Base-by-base conservation (phyloP, 768 basidiomycete genomes). In the Myochromella boudieri region DNA sequence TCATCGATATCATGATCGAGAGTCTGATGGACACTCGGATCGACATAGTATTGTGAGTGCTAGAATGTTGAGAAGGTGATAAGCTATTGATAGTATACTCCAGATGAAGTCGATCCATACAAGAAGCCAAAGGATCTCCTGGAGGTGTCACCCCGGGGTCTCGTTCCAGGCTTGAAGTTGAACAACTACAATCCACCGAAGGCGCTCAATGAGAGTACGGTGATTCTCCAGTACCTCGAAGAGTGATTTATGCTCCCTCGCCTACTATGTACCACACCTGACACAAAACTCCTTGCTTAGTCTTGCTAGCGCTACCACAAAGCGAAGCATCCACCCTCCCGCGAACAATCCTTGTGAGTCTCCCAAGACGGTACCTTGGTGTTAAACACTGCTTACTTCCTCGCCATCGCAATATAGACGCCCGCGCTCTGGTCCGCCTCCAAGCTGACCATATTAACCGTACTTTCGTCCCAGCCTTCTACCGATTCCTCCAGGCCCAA, bases 41-140 rank as follows among this genome's bases (percentile, higher is more conserved):
- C n/a, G n/a, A n/a, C n/a, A n/a, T n/a, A n/a, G n/a, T n/a, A n/a
- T n/a, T n/a, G n/a, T n/a, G n/a, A n/a, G n/a, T n/a, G n/a, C n/a
- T n/a, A n/a, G n/a, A n/a, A n/a, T n/a, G n/a, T n/a, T n/a, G n/a
- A n/a, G n/a, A n/a, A n/a, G n/a, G n/a, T n/a, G n/a, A n/a, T n/a
- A n/a, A n/a, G n/a, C n/a, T n/a, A n/a, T n/a, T n/a, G n/a, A n/a
- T n/a, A n/a, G n/a, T n/a, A n/a, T n/a, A n/a, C n/a, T n/a, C 14
- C 36, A 89, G 87, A 85, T 55, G 87, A 90, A 64, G 85, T 89
- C 22, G 85, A 90, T 63, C 86, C 87, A 15, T 91, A 91, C 70
- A 81, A 82, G 66, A 93, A 91, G 55, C 87, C 90, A 0, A 63
- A 79, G 39, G 87, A 88, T 25, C 76, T 93, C 15, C 71, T 94